phyloP scores from a whole-genome alignment of 1,284 basidiomycete genomes.

The Exobasidium cylindrosporum region DNA sequence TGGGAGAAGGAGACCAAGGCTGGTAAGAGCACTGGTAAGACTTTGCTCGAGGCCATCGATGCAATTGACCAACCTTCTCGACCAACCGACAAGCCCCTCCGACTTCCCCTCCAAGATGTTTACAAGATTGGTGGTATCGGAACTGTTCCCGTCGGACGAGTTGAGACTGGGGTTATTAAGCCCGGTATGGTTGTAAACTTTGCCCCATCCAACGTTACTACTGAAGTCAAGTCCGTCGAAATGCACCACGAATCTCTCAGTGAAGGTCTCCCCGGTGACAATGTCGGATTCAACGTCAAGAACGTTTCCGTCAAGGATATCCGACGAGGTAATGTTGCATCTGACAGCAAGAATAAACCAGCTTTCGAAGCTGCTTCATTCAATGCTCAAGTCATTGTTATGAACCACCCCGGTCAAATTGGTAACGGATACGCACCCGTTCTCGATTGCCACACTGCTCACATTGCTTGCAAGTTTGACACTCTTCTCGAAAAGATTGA shows the following conservation, averaged over 20 bases:
- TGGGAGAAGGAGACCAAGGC: conserved; percentile 70
- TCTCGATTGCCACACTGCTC: conserved; percentile 99
- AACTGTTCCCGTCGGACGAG: conserved; percentile 99
- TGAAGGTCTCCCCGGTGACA: conserved; percentile 95
- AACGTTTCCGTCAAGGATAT: conserved; percentile 99
- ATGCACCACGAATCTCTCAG: conserved; percentile 99
- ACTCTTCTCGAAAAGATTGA: conserved; percentile 99
- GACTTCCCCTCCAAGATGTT: conserved; percentile 99
- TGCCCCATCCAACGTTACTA: conserved; percentile 95
- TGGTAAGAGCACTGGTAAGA: conserved; percentile 93
- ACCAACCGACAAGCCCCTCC: conserved; percentile 98
- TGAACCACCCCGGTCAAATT: conserved; percentile 99
- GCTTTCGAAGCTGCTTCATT: conserved; percentile 99
- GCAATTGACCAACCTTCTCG: conserved; percentile 96
- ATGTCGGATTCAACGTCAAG: conserved; percentile 87
- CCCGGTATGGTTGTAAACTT: conserved; percentile 95
- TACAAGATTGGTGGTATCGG: conserved; percentile 99
- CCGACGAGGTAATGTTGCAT: conserved; percentile 97
- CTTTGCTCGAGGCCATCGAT: conserved; percentile 98
- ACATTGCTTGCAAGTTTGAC: conserved; percentile 99
- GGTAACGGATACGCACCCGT: conserved; percentile 96
- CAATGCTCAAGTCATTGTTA: conserved; percentile 99
- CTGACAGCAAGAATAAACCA: conserved; percentile 99
- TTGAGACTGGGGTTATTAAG: conserved; percentile 99
- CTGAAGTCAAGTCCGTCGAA: conserved; percentile 99